Conservation (phyloP, 768 basidiomycete genomes). For the Panellus pusillus region DNA sequence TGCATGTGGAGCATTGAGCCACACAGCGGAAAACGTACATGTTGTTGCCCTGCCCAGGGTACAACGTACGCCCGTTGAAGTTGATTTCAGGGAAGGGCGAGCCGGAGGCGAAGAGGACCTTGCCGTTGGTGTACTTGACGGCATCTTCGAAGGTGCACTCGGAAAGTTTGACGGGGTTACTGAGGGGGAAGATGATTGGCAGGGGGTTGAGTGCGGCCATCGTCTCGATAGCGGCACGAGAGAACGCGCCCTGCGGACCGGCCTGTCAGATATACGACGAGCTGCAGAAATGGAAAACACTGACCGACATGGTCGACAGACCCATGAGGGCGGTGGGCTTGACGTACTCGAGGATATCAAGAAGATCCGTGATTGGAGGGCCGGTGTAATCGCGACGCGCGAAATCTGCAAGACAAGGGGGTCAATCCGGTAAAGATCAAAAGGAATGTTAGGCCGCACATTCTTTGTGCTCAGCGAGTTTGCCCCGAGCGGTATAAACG, state of each 20-base stretch:
- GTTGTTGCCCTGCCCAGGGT: slow-evolving; percentile 92
- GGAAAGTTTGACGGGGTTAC: slow-evolving; percentile 81
- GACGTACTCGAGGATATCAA: slow-evolving; percentile 78
- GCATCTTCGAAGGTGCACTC: slow-evolving; percentile 83
- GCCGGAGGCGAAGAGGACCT: slow-evolving; percentile 83
- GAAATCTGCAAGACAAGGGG: slow-evolving; percentile 55
- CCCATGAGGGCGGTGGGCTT: slow-evolving; percentile 89
- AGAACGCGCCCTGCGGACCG: slow-evolving; percentile 64
- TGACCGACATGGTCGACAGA: slow-evolving; percentile 77
- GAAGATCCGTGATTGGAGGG: slow-evolving; percentile 69
- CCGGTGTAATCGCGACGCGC: slow-evolving; percentile 79
- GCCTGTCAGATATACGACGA: not conserved
- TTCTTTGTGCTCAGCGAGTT: slow-evolving; percentile 81
- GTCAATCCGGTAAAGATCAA: not conserved
- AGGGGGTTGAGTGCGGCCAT: slow-evolving; percentile 80
- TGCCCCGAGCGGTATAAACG: slow-evolving; percentile 72
- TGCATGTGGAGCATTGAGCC: not conserved
- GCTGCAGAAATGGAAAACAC: slow-evolving; percentile 13
- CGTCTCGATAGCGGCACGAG: slow-evolving; percentile 61
- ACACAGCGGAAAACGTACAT: slow-evolving; percentile 70
- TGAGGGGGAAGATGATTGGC: slow-evolving; percentile 92
- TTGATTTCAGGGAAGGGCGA: slow-evolving; percentile 75
- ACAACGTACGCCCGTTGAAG: slow-evolving; percentile 55
- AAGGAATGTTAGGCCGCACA: slow-evolving; percentile 41
- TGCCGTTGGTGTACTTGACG: slow-evolving; percentile 67